phyloP scores from a whole-genome alignment of 2,329 filamentous ascomycete species.

The Nemania diffusa region DNA sequence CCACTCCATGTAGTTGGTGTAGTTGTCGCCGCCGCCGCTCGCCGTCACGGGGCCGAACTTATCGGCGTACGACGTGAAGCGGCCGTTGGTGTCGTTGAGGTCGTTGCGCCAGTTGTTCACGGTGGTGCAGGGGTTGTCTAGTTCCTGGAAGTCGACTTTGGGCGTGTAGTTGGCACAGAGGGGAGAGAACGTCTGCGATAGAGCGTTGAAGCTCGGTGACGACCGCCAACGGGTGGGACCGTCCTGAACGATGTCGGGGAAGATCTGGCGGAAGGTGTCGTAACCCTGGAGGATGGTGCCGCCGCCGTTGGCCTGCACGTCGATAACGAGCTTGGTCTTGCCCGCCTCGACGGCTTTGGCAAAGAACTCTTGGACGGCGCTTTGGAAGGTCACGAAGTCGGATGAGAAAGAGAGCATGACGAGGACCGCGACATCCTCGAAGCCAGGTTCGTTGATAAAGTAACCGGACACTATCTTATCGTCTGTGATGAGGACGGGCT shows the following conservation, averaged over 20 bases:
- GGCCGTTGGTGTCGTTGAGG: slow-evolving; percentile 32
- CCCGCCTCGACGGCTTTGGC: slow-evolving; percentile 29
- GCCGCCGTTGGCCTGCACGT: slow-evolving; percentile 33
- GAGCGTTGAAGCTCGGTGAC: slow-evolving; percentile 27
- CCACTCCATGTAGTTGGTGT: slow-evolving; percentile 34
- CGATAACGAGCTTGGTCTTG: slow-evolving; percentile 34
- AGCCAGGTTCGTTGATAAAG: slow-evolving; percentile 33
- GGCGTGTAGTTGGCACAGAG: slow-evolving; percentile 31
- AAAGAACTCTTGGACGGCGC: slow-evolving; percentile 30
- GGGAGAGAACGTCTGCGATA: slow-evolving; percentile 29
- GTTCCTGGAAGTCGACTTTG: slow-evolving; percentile 20
- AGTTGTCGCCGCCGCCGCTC: slow-evolving; percentile 24
- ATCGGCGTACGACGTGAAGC: slow-evolving; percentile 32
- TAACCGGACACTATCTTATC: slow-evolving; percentile 31
- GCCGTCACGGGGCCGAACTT: slow-evolving; percentile 29
- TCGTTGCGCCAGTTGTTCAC: slow-evolving; percentile 34
- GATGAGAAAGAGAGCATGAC: slow-evolving; percentile 32
- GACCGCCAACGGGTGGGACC: slow-evolving; percentile 30
- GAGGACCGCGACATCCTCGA: slow-evolving; percentile 33
- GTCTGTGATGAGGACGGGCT: slow-evolving; percentile 31
- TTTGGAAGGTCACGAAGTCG: slow-evolving; percentile 28
- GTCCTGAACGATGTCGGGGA: slow-evolving; percentile 34
- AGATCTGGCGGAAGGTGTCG: slow-evolving; percentile 36
- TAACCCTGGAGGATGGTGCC: slow-evolving; percentile 34
- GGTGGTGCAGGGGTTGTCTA: slow-evolving; percentile 24